Conservation (phyloP, 257 asterid genomes). For the Eustoma russellianum region DNA sequence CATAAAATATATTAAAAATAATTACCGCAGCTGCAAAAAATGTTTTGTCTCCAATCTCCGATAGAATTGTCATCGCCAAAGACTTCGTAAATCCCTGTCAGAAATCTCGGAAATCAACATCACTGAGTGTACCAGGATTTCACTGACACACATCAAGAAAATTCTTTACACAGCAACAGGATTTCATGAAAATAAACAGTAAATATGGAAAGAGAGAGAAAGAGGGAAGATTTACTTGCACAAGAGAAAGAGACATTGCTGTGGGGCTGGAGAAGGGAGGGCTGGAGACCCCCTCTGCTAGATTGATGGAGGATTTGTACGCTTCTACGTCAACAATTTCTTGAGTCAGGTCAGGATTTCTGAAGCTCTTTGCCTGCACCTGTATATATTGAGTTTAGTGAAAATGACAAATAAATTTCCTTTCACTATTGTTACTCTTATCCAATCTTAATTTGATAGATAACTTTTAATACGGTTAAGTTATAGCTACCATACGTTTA, state of each 20-base stretch:
- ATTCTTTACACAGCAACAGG: neutral
- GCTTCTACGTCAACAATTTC: no score
- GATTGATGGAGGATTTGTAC: neutral
- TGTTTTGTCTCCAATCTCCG: constrained; percentile 94
- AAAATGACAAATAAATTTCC: no score
- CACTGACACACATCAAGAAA: neutral
- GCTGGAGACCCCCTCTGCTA: constrained; percentile 4
- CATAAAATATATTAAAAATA: neutral
- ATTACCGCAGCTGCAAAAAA: constrained; percentile 95
- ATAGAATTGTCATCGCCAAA: constrained; percentile 82
- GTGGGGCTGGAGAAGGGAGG: neutral
- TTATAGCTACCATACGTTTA: no score
- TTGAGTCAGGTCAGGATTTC: no score
- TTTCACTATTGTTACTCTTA: no score
- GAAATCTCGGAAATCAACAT: constrained; percentile 9
- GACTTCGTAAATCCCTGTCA: constrained; percentile 84
- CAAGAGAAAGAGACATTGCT: constrained; percentile 28
- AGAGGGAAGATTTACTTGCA: constrained; percentile 22
- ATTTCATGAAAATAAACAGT: neutral
- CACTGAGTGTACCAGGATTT: no score
- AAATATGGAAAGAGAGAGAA: neutral
- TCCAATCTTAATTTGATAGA: no score
- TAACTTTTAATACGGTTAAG: no score
- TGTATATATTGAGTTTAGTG: no score
- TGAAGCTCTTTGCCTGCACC: no score